Evolutionary conservation across 2,329 filamentous ascomycete genomes (phyloP), one percentile per base, ranked within the genome.

Genomic region (Neofusicoccum kwambonambiense): DNA sequence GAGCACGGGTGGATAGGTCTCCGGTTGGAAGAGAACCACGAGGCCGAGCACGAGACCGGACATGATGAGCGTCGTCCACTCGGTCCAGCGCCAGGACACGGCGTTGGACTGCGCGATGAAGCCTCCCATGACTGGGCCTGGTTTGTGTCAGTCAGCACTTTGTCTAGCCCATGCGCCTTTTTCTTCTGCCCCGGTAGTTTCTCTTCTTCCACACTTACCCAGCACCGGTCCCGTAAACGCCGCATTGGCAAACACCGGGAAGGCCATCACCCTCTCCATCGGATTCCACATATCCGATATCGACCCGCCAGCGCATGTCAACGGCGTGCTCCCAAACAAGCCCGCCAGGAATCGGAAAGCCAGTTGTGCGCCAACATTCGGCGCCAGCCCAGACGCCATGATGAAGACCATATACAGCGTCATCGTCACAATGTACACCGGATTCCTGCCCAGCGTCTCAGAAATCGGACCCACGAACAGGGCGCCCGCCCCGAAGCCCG

Each of bases 311-410:
- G 80, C 80, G 67, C 72, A 83, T 47, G 76, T 82, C 67, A 77
- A 73, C 19, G 75, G 82, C 60, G 77, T 83, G 68, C 73, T 79
- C 66, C 73, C 80, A 62, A 81, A 83, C 54, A 83, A 71, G 3
- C 83, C 82, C 2, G 83, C 79, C 3, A 85, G 68, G 66, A 83
- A 84, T 3, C 83, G 78, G 64, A 83, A 84, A 0, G 77, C 76
- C 6, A 84, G 71, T 62, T 84, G 81, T 3, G 79, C 79, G 0
- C 72, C 77, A 62, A 84, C 78, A 22, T 79, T 82, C 3, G 79
- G 79, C 1, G 81, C 72, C n/a, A 84, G 69, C 1, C 76, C 84
- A 0, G 78, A 77, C 0, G 79, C 82, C 70, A 84, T 77, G 45
- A 84, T 75, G 64, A 81, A 85, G 51, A 83, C 73, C 71, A 84